A percentile compares a stretch with the other conserved stretches of the same genome.
Conservation (phyloP, 1,139 yeast species). For the Torulaspora globosa region DNA sequence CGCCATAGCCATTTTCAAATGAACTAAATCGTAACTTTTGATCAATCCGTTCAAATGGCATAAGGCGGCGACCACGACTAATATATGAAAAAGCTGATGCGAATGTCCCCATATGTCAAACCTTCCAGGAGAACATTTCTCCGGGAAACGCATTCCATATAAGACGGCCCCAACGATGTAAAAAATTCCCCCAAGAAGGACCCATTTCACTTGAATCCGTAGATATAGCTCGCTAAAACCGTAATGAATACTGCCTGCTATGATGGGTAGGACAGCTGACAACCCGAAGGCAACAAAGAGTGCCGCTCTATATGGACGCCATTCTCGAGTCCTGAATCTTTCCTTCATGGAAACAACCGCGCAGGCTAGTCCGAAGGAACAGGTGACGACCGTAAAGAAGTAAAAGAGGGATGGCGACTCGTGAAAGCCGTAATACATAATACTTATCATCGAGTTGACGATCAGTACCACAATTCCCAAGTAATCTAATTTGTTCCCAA, state of each 20-base stretch:
- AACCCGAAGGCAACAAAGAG: slow-evolving; percentile 81
- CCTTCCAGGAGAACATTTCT: slow-evolving; percentile 58
- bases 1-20: slow-evolving; percentile 26
- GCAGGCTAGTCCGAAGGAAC: slow-evolving; percentile 57
- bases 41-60: slow-evolving; percentile 68
- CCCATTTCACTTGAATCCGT: slow-evolving; percentile 58
- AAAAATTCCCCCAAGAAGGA: slow-evolving; percentile 62
- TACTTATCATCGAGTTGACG: slow-evolving; percentile 67
- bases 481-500: slow-evolving; percentile 82
- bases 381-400: slow-evolving; percentile 48
- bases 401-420: slow-evolving; percentile 46
- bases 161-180: slow-evolving; percentile 76
- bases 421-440: slow-evolving; percentile 62
- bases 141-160: slow-evolving; percentile 79
- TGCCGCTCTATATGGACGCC: slow-evolving; percentile 72
- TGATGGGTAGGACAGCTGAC: slow-evolving; percentile 69
- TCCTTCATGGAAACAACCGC: slow-evolving; percentile 61
- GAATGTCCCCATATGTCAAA: slow-evolving; percentile 78
- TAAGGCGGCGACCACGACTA: slow-evolving; percentile 77
- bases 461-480: slow-evolving; percentile 79
- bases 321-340: slow-evolving; percentile 60
- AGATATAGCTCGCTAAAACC: slow-evolving; percentile 46
- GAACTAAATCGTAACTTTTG: slow-evolving; percentile 55
- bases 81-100: slow-evolving; percentile 80
- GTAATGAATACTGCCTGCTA: slow-evolving; percentile 45